A percentile compares a stretch with the other conserved stretches of the same genome.
phyloP scores from a whole-genome alignment of 2,329 filamentous ascomycete species.

The Dothidotthia symphoricarpi region DNA sequence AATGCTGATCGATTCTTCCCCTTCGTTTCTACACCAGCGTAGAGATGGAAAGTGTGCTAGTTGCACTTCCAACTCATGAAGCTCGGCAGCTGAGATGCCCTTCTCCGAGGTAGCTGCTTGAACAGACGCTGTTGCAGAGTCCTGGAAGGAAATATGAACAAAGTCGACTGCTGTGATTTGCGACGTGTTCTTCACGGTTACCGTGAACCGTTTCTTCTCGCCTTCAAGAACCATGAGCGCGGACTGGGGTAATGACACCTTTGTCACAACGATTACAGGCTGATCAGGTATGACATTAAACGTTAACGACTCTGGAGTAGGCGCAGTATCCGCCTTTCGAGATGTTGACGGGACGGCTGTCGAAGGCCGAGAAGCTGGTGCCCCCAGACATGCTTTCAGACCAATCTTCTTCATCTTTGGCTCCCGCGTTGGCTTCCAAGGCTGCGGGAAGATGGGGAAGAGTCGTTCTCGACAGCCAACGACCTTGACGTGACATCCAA shows the following conservation, averaged over 20 bases:
- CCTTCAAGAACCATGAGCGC: conserved; percentile 92
- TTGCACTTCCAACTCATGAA: conserved; percentile 83
- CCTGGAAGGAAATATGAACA: conserved; percentile 82
- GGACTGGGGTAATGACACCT: conserved; percentile 75
- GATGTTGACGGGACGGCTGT: conserved; percentile 32
- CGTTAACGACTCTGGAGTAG: conserved; percentile 48
- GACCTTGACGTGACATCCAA: conserved; percentile 75
- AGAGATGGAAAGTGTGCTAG: conserved; percentile 68
- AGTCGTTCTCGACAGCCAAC: conserved; percentile 76
- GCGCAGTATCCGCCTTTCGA: conserved; percentile 23
- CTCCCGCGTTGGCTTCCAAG: conserved; percentile 70
- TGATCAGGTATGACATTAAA: conserved; percentile 78
- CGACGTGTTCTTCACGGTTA: conserved; percentile 79
- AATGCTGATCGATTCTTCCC: conserved; percentile 57
- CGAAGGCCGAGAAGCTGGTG: conserved; percentile 48
- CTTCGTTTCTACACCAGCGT: conserved; percentile 47
- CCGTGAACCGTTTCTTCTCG: conserved; percentile 72
- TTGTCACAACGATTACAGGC: conserved; percentile 72
- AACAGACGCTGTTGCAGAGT: conserved; percentile 77
- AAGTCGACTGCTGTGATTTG: conserved; percentile 71
- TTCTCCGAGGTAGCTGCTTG: conserved; percentile 73
- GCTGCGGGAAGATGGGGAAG: conserved; percentile 78
- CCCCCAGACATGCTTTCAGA: conserved; percentile 49
- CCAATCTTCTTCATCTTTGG: conserved; percentile 76
- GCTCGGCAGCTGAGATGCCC: conserved; percentile 72